phyloP scores from a whole-genome alignment of 2,329 filamentous ascomycete genomes.

The Aspergillus tubingensis region DNA sequence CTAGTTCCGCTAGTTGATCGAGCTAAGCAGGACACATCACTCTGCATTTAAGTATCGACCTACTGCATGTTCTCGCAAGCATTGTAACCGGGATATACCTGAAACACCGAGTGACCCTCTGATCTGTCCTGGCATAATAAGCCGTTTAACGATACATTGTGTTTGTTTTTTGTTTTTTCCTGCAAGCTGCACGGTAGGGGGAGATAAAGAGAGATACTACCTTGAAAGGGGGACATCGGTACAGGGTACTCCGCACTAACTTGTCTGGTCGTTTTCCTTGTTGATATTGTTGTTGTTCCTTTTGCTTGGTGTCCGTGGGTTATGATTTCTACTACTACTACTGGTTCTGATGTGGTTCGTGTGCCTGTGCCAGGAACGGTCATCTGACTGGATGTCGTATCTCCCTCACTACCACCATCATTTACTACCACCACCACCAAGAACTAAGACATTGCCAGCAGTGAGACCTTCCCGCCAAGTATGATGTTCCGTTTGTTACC shows the following conservation, averaged over 20 bases:
- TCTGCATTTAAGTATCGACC: neutral
- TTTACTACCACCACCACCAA: neutral
- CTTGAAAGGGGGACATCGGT: neutral
- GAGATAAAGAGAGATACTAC: neutral
- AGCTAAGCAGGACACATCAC: slow-evolving; percentile 9
- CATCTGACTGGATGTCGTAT: slow-evolving; percentile 1
- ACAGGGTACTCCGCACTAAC: neutral
- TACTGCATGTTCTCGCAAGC: neutral
- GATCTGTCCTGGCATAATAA: neutral
- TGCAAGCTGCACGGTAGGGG: neutral
- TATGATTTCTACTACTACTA: too few relatives aligned
- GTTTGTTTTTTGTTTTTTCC: neutral
- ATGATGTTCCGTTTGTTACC: neutral
- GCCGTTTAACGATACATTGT: neutral
- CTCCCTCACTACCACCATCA: neutral
- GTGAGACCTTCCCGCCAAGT: neutral
- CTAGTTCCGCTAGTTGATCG: neutral
- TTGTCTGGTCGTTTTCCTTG: neutral
- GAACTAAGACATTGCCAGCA: too few relatives aligned
- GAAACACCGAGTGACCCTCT: slow-evolving; percentile 3
- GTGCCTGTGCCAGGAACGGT: neutral
- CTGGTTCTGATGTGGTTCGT: neutral
- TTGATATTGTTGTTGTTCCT: neutral
- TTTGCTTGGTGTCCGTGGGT: neutral
- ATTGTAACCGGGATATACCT: slow-evolving; percentile 2